These are phyloP conservation scores for Calendula officinalis DNA, from an alignment of 129 eudicot species.

Conservation along the genomic window DNA sequence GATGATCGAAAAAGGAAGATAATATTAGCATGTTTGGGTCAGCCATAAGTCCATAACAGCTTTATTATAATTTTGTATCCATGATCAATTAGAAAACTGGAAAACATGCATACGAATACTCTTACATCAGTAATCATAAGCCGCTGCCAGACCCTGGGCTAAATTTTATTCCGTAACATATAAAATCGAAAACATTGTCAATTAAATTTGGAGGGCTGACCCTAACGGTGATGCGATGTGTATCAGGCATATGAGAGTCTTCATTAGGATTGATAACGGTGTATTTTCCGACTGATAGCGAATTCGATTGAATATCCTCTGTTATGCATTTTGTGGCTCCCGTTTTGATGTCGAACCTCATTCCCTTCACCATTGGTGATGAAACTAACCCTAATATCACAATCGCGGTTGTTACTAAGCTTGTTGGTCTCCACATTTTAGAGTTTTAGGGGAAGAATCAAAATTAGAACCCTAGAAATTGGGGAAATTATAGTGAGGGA, in stretches of 20 bases:
- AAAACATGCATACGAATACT: slow-evolving; percentile 3
- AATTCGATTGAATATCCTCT: slow-evolving; percentile 51
- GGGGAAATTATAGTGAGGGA: slow-evolving; percentile 8
- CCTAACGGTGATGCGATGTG: slow-evolving; percentile 56
- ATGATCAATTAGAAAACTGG: background rate
- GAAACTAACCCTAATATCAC: slow-evolving; percentile 17
- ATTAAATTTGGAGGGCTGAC: slow-evolving; percentile 29
- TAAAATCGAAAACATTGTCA: background rate
- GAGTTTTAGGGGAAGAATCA: background rate
- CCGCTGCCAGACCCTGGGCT: no score
- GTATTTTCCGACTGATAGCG: slow-evolving; percentile 69
- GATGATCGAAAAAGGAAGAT: no score
- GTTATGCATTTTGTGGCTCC: slow-evolving; percentile 70
- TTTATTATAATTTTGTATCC: no score
- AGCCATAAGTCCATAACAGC: no score
- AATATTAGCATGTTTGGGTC: no score
- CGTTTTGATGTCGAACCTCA: slow-evolving; percentile 60
- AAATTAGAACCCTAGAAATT: slow-evolving; percentile 14
- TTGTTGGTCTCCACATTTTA: slow-evolving; percentile 25
- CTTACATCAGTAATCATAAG: slow-evolving; percentile 2
- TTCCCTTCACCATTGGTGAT: slow-evolving; percentile 31
- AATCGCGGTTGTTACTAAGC: background rate
- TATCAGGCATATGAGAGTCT: slow-evolving; percentile 49
- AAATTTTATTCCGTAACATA: no score
- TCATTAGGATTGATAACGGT: slow-evolving; percentile 43